These are phyloP conservation scores for Megacollybia marginata DNA, from an alignment of 768 basidiomycete genomes.

Conservation along the genomic window DNA sequence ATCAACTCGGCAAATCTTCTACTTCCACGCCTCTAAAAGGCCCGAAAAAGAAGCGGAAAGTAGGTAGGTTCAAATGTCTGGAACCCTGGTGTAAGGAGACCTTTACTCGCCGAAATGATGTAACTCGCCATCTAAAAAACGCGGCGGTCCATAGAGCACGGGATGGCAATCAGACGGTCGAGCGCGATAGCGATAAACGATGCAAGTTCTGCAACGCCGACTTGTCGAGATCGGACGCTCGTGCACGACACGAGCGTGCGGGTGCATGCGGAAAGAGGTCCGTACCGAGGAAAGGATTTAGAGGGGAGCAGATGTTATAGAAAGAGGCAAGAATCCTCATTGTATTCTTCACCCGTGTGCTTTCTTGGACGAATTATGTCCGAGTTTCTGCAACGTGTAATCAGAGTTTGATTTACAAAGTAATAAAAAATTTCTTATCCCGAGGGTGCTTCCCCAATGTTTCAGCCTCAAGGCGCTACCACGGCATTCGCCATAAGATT, in stretches of 20 bases:
- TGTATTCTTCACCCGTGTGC: too few species aligned
- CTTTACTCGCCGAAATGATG: conserved; percentile 10
- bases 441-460: too few species aligned
- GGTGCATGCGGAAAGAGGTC: conserved; percentile 10
- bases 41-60: conserved; percentile 8
- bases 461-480: too few species aligned
- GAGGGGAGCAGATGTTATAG: too few species aligned
- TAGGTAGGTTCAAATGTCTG: conserved; percentile 7
- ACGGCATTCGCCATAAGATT: too few species aligned
- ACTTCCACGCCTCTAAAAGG: not conserved
- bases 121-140: conserved; percentile 6
- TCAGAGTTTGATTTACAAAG: too few species aligned
- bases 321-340: too few species aligned
- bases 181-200: conserved; percentile 3
- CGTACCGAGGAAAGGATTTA: conserved; percentile 4
- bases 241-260: conserved; percentile 10
- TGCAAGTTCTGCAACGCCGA: conserved; percentile 9
- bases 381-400: too few species aligned
- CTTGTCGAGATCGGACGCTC: conserved; percentile 8
- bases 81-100: conserved; percentile 9
- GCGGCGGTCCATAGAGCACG: conserved; percentile 7
- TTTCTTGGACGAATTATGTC: too few species aligned
- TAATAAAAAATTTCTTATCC: too few species aligned
- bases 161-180: conserved; percentile 3
- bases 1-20: not conserved